Evolutionary conservation across 345 rosid species (phyloP), one percentile per base, ranked within the genome.

Genomic region (Kernera saxatilis): DNA sequence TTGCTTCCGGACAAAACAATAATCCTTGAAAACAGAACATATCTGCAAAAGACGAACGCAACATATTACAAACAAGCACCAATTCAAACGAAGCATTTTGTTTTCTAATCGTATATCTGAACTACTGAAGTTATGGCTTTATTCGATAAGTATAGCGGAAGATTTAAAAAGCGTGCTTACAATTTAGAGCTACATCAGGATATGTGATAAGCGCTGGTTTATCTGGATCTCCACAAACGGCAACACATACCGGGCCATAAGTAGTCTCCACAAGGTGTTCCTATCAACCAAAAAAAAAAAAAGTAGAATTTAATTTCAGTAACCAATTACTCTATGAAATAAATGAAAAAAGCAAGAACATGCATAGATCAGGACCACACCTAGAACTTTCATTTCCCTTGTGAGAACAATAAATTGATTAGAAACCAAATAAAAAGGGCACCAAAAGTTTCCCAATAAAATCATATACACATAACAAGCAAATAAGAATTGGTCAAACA

Each of bases 181-280:
- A 71, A 75, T 90, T 90, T 37, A 93, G 70, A 72, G 88, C 98
- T 58, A 93, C 77, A 88, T 93, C 97, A 40, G 98, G 98, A 81
- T 87, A 93, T 4, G 98, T 90, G 45, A 93, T 67, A 46, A 93
- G 93, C 64, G 97, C 98, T 18, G 94, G 97, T 85, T 91, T 93
- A 81, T 93, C 98, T 50, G 80, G 90, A 78, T 93, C 97, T 67
- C 98, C 98, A 70, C 79, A 85, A 65, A 93, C 96, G 19, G 96
- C 73, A 81, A 93, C 98, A 33, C 87, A 90, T 36, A 93, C 79
- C 0, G 74, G 65, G 33, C 98, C 98, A 71, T 54, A 60, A 58
- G 70, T 79, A 77, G 97, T 90, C 80, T 75, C 85, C 36, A 93
- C 73, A 32, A 85, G 70, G 72, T 86, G 84, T 71, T 90, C 98